Evolutionary conservation across 1,284 basidiomycete genomes (phyloP).

Genomic region (Cryptococcus neoformans): DNA sequence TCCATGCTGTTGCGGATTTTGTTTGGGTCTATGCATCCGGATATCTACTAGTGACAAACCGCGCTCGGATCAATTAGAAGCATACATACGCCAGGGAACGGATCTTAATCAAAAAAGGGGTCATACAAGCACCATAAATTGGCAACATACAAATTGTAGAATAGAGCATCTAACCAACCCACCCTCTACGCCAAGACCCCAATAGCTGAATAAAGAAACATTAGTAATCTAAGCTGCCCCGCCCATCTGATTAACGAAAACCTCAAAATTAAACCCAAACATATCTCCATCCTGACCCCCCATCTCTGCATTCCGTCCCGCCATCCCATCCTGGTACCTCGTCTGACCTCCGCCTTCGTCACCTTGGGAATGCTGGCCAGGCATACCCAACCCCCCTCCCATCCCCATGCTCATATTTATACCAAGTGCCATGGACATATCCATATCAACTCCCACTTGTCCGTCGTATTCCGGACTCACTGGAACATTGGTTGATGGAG

Average conservation of each 20-base stretch:
- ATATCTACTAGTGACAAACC: too few species aligned
- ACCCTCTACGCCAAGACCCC: too few species aligned
- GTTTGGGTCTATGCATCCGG: too few species aligned
- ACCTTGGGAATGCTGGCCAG: neutral
- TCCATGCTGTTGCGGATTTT: too few species aligned
- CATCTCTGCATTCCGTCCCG: neutral
- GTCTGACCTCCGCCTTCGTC: neutral
- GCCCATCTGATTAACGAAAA: conserved; percentile 21
- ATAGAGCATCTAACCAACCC: neutral
- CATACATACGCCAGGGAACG: neutral
- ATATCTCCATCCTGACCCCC: conserved; percentile 10
- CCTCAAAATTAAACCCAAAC: conserved; percentile 26
- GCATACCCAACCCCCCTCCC: conserved; percentile 1
- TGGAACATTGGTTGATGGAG: neutral
- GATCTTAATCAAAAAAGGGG: neutral
- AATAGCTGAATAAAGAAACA: too few species aligned
- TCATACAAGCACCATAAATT: neutral
- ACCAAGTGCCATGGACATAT: conserved; percentile 28
- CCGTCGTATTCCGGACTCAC: neutral
- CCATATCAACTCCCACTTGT: conserved; percentile 15
- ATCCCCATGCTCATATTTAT: conserved; percentile 10
- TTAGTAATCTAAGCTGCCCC: neutral
- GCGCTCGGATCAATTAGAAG: too few species aligned
- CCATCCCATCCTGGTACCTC: neutral
- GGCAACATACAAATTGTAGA: neutral